Conservation (phyloP, 371 early-diverging fungal genomes). For the Lichtheimia ornata region DNA sequence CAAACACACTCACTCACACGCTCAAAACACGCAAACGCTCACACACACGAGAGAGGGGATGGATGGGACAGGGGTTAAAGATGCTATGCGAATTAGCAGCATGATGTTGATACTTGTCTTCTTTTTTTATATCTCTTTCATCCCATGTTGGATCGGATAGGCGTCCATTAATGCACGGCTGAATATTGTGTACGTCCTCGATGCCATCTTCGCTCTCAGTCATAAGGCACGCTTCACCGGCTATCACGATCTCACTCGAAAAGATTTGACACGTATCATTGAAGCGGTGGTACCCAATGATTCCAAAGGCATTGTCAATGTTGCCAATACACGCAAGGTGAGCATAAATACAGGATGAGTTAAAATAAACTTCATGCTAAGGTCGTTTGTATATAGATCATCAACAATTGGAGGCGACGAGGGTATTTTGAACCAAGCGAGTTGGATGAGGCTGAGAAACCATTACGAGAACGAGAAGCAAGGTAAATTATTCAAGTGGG, state of each 20-base stretch:
- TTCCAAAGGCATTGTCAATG: slow-evolving; percentile 70
- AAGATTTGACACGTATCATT: slow-evolving; percentile 58
- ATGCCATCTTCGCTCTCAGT: slow-evolving; percentile 66
- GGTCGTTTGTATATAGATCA: slow-evolving; percentile 26
- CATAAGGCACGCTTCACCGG: slow-evolving; percentile 53
- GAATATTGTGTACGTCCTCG: slow-evolving; percentile 77
- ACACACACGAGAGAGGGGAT: neutral
- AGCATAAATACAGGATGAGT: neutral
- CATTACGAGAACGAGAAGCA: slow-evolving; percentile 42
- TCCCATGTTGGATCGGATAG: slow-evolving; percentile 25
- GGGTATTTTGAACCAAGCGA: slow-evolving; percentile 36
- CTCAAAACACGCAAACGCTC: slow-evolving; percentile 9
- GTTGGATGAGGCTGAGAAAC: slow-evolving; percentile 53
- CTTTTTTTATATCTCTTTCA: slow-evolving; percentile 9
- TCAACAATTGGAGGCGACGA: slow-evolving; percentile 48
- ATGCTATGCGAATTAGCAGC: neutral
- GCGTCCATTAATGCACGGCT: slow-evolving; percentile 65
- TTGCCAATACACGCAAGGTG: slow-evolving; percentile 69
- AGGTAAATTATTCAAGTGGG: slow-evolving; percentile 24
- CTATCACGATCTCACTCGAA: slow-evolving; percentile 63
- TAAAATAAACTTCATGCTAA: neutral
- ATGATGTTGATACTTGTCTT: slow-evolving; percentile 13
- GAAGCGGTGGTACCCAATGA: slow-evolving; percentile 63
- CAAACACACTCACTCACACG: slow-evolving; percentile 1
- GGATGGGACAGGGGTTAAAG: neutral